phyloP scores from a whole-genome alignment of 2,329 filamentous ascomycete species.

The Nigrograna mackinnonii region DNA sequence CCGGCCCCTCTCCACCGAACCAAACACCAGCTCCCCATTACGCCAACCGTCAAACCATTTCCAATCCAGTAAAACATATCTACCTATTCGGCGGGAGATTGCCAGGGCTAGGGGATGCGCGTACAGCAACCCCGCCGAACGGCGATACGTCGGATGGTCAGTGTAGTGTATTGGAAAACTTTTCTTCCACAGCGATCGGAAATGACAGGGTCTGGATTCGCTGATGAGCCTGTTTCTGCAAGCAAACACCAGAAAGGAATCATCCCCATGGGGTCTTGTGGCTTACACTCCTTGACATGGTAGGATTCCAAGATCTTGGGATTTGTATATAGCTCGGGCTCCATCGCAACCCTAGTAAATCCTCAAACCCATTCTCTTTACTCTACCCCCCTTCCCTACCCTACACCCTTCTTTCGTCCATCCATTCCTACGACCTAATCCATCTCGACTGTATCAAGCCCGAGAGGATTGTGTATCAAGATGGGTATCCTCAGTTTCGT shows the following conservation, averaged over 20 bases:
- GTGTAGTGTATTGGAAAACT: too few relatives aligned
- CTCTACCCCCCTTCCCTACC: conserved; percentile 2
- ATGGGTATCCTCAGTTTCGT: conserved; percentile 40
- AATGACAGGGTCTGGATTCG: too few relatives aligned
- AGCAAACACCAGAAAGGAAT: conserved; percentile 4
- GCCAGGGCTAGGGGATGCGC: too few relatives aligned
- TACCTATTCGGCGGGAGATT: too few relatives aligned
- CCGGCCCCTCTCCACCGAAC: too few relatives aligned
- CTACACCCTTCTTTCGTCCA: conserved; percentile 2
- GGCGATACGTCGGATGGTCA: too few relatives aligned
- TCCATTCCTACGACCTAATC: background rate
- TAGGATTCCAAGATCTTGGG: conserved; percentile 4
- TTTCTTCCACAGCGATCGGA: too few relatives aligned
- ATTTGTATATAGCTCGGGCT: conserved; percentile 11
- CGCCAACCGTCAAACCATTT: too few relatives aligned
- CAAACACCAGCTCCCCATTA: too few relatives aligned
- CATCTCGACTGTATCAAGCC: background rate
- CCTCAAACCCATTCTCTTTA: conserved; percentile 3
- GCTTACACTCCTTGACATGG: conserved; percentile 22
- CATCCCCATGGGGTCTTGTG: conserved; percentile 20
- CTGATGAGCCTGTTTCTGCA: background rate
- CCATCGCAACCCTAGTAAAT: conserved; percentile 7
- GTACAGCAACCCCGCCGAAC: too few relatives aligned
- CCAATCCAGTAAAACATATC: too few relatives aligned
- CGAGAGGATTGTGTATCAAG: conserved; percentile 6